Conservation (phyloP, 352 stramenopile species). For the Phytophthora lateralis region DNA sequence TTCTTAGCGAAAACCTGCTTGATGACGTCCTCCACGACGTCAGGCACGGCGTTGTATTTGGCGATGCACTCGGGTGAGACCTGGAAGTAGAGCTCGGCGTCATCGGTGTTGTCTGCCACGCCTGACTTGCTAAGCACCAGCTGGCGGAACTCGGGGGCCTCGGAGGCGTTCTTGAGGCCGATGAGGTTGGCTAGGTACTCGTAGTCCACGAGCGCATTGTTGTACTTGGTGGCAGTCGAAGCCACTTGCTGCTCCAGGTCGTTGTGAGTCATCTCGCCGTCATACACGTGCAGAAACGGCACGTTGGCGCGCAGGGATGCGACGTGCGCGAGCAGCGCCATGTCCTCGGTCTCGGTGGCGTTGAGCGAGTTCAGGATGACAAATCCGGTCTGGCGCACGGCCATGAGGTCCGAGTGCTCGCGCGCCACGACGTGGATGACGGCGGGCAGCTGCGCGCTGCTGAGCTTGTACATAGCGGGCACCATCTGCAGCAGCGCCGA, state of each 20-base stretch:
- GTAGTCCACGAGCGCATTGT: constrained; percentile 68
- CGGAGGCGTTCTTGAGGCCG: constrained; percentile 52
- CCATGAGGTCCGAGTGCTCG: constrained; percentile 94
- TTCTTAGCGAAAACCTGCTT: constrained; percentile 77
- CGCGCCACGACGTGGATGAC: constrained; percentile 92
- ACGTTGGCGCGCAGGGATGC: constrained; percentile 89
- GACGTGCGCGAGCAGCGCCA: constrained; percentile 91
- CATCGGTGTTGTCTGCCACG: constrained; percentile 53
- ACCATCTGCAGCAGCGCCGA: constrained; percentile 90
- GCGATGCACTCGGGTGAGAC: constrained; percentile 85
- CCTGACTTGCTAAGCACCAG: constrained; percentile 64
- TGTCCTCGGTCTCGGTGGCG: constrained; percentile 91
- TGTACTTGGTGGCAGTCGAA: constrained; percentile 57
- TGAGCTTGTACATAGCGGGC: constrained; percentile 95
- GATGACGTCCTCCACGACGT: constrained; percentile 82
- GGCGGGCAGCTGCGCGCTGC: constrained; percentile 77
- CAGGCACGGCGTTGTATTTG: constrained; percentile 74
- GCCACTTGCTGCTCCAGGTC: constrained; percentile 62
- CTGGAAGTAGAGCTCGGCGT: constrained; percentile 93
- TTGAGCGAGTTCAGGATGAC: constrained; percentile 90
- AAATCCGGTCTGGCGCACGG: constrained; percentile 89
- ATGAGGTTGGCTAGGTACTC: constrained; percentile 73
- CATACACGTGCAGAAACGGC: constrained; percentile 94
- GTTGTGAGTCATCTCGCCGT: constrained; percentile 92
- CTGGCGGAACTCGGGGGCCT: constrained; percentile 61